These are phyloP conservation scores for Astrephomene gubernaculifera DNA, from an alignment of 139 green algal species.

Conservation along the genomic window DNA sequence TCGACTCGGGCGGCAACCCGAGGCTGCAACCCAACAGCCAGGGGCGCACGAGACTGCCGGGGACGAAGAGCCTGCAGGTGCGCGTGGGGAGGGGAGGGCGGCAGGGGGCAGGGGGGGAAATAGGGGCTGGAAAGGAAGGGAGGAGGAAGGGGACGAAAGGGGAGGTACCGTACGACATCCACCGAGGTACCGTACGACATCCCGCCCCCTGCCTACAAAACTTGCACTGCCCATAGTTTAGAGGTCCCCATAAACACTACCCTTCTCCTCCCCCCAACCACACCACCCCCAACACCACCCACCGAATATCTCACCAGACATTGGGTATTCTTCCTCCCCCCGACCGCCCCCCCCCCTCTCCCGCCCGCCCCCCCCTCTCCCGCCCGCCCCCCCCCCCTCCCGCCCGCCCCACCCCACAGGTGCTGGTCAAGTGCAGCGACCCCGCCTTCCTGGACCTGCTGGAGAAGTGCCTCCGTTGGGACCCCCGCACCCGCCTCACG, in stretches of 20 bases:
- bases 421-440: slow-evolving; percentile 66
- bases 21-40: slow-evolving; percentile 71
- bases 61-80: slow-evolving; percentile 44
- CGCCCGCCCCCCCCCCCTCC: background rate
- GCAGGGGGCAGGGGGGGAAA: background rate
- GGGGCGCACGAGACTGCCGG: slow-evolving; percentile 56
- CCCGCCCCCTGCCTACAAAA: background rate
- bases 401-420: background rate
- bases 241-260: background rate
- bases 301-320: too few relatives aligned
- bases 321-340: too few relatives aligned
- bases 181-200: too few relatives aligned
- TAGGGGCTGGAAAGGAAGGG: background rate
- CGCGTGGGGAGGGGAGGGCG: too few relatives aligned
- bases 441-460: slow-evolving; percentile 75
- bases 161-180: too few relatives aligned
- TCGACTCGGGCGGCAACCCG: slow-evolving; percentile 64
- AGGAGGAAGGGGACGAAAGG: background rate
- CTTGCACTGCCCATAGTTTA: background rate
- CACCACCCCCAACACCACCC: too few relatives aligned
- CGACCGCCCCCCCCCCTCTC: background rate
- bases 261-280: background rate
- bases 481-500: slow-evolving; percentile 73
- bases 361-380: background rate
- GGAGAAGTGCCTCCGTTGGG: slow-evolving; percentile 77